These are phyloP conservation scores for Malassezia slooffiae DNA, from an alignment of 1,284 basidiomycete species.

Conservation along the genomic window DNA sequence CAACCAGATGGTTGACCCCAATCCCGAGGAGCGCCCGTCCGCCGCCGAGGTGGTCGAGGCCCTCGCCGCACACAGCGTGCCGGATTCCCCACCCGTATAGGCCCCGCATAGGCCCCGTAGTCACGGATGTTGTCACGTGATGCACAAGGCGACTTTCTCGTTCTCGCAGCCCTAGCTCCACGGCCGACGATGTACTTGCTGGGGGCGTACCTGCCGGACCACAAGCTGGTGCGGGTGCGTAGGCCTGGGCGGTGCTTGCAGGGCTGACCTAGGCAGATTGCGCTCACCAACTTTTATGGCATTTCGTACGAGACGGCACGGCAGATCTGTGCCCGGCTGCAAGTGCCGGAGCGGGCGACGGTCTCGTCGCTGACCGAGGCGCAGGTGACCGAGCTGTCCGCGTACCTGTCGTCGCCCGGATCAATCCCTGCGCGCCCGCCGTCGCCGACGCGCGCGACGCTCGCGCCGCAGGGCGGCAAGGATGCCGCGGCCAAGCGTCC, in stretches of 20 bases:
- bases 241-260: not conserved
- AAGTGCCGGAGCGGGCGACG: slow-evolving; percentile 65
- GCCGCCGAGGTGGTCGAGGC: slow-evolving; percentile 21
- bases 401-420: slow-evolving; percentile 73
- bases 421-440: slow-evolving; percentile 55
- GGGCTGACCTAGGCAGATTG: slow-evolving; percentile 54
- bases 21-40: slow-evolving; percentile 23
- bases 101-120: too few relatives aligned
- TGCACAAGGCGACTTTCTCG: too few relatives aligned
- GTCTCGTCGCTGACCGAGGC: slow-evolving; percentile 64
- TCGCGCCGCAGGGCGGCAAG: slow-evolving; percentile 4
- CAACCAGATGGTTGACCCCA: slow-evolving; percentile 24
- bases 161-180: too few relatives aligned
- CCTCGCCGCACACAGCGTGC: slow-evolving; percentile 2
- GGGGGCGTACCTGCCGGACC: slow-evolving; percentile 41
- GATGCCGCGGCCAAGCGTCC: not conserved
- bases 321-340: slow-evolving; percentile 73
- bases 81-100: too few relatives aligned
- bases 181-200: slow-evolving; percentile 45
- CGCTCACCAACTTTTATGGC: slow-evolving; percentile 71
- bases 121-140: too few relatives aligned
- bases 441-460: slow-evolving; percentile 1
- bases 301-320: slow-evolving; percentile 63
- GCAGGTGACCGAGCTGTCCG: slow-evolving; percentile 71
- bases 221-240: slow-evolving; percentile 44